Evolutionary conservation across 495 filamentous ascomycete species (phyloP).

Genomic region (Aspergillus affinis): DNA sequence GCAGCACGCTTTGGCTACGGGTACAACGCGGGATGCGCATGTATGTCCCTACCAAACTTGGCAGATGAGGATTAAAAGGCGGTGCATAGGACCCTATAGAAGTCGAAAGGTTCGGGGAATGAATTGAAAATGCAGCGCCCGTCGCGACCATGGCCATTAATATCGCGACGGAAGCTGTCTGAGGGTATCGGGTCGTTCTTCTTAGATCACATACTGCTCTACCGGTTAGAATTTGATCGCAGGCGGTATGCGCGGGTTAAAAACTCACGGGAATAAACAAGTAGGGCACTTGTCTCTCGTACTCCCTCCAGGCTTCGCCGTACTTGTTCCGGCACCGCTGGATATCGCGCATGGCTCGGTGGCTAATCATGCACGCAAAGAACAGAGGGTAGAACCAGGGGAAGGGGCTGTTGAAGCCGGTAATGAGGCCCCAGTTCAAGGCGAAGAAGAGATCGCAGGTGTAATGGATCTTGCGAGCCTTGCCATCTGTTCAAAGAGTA

Average conservation of each 20-base stretch:
- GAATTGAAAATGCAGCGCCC: not conserved
- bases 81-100: not conserved
- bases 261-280: conserved; percentile 91
- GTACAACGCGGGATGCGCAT: not conserved
- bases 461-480: conserved; percentile 95
- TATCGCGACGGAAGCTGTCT: not conserved
- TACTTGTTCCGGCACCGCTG: conserved; percentile 83
- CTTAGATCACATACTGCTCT: conserved; percentile 20
- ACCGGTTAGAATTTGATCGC: conserved; percentile 1
- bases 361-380: conserved; percentile 87
- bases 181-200: not conserved
- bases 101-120: not conserved
- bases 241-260: not conserved
- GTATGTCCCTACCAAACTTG: not conserved
- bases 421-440: conserved; percentile 63
- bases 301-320: conserved; percentile 88
- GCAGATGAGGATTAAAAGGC: not conserved
- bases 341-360: conserved; percentile 85
- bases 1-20: not conserved
- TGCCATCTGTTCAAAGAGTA: conserved; percentile 50
- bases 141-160: not conserved
- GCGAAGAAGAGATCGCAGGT: conserved; percentile 84
- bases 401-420: conserved; percentile 75
- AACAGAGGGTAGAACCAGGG: conserved; percentile 98
- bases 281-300: conserved; percentile 84